Evolutionary conservation across 2,329 filamentous ascomycete genomes (phyloP), one percentile per base, ranked within the genome.

Genomic region (Alternaria triticina): DNA sequence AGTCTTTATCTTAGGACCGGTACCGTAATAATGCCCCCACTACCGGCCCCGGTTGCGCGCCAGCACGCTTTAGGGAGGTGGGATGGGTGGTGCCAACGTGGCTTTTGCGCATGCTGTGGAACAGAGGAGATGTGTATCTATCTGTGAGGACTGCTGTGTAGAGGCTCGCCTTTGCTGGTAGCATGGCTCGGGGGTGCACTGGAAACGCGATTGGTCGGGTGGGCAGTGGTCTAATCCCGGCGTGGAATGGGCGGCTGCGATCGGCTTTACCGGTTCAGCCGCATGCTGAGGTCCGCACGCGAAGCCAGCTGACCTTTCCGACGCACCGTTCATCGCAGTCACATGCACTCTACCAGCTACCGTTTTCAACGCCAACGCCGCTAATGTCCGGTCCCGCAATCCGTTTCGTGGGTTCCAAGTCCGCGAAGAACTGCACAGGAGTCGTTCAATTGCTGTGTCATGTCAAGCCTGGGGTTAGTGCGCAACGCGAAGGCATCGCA

Each of bases 391-490:
- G 27, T 50, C 68, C 67, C n/a, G 71, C 74, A 9, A 70, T 80
- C 54, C 76, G 76, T 20, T 73, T 72, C 60, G 65, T 77, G 27
- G 69, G 70, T 36, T 59, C 70, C 33, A 76, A 74, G 59, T 67
- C 67, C 25, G 55, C 62, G 4, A 75, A 55, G 51, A 44, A 63
- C 52, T 6, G 43, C 13, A 17, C 57, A 30, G 59, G 56, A 2
- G 54, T 57, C 2, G 76, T 93, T 17, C 86, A 89, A 57, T 80
- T 93, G 30, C 83, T 86, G 25, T 91, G 91, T 74, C 88, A 86
- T 68, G 86, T 93, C 60, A 91, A 90, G 65, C 88, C 91, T 0
- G 88, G 89, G 4, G 86, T 87, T 12, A 88, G 83, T 74, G 87
- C 86, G 27, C 82, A 83, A 23, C 86, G 89, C 33, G 86, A 91